Percentiles rank a stretch among this genome's conserved stretches.
These are phyloP conservation scores for Penicillium verhagenii DNA, from an alignment of 495 filamentous ascomycete species.

Conservation along the genomic window DNA sequence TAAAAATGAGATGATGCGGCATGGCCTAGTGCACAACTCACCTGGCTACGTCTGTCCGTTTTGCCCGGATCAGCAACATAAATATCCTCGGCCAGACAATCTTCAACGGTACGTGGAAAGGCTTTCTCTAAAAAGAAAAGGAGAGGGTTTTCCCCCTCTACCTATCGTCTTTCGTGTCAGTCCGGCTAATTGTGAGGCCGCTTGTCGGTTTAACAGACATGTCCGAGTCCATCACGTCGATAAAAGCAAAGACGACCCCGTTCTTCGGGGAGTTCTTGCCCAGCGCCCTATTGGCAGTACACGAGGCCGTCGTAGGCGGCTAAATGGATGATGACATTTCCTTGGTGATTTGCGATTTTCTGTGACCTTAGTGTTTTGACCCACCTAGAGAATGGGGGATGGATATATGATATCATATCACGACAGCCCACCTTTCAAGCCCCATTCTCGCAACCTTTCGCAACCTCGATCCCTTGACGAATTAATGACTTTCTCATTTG, in stretches of 20 bases:
- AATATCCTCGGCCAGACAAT: conserved; percentile 96
- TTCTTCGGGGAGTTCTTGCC: conserved; percentile 73
- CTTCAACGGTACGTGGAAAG: conserved; percentile 75
- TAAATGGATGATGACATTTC: conserved; percentile 17
- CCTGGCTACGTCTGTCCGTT: conserved; percentile 98
- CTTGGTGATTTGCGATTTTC: conserved; percentile 4
- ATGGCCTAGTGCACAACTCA: conserved; percentile 91
- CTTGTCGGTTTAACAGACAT: conserved; percentile 59
- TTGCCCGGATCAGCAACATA: conserved; percentile 92
- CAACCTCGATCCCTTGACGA: conserved; percentile 11
- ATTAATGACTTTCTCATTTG: conserved; percentile 24
- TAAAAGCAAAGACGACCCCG: conserved; percentile 80
- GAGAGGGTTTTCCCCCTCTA: too few species aligned
- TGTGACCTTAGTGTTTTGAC: not conserved
- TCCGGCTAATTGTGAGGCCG: not conserved
- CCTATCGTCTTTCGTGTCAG: not conserved
- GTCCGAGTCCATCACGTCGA: conserved; percentile 87
- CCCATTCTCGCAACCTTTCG: not conserved
- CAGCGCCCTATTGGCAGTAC: conserved; percentile 83
- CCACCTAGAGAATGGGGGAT: not conserved
- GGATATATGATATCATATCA: not conserved
- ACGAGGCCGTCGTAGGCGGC: conserved; percentile 74
- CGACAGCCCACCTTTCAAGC: not conserved
- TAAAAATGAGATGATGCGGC: conserved; percentile 99
- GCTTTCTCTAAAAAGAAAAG: too few species aligned